A percentile compares a stretch with the other conserved stretches of the same genome.
These are phyloP conservation scores for Globisporangium irregulare DNA, from an alignment of 352 stramenopile genomes.

Conservation along the genomic window DNA sequence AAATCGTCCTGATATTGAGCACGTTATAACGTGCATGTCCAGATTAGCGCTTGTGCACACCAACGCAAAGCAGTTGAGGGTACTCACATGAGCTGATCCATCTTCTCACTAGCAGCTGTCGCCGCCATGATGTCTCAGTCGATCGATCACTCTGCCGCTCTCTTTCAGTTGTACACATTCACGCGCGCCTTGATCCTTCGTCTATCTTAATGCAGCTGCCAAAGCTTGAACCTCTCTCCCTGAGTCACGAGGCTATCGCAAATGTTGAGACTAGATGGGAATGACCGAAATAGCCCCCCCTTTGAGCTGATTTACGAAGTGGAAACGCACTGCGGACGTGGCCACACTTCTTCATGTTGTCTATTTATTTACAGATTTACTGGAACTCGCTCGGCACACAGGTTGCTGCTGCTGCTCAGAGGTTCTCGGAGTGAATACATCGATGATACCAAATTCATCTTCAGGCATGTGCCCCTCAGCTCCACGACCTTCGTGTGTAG, in stretches of 20 bases:
- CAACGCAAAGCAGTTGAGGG: background rate
- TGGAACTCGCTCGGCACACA: background rate
- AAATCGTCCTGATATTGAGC: conserved; percentile 27
- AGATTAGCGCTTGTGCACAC: background rate
- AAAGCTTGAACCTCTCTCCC: background rate
- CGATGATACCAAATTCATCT: conserved; percentile 28
- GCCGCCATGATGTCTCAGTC: conserved; percentile 29
- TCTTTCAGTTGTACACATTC: background rate
- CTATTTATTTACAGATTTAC: conserved; percentile 4
- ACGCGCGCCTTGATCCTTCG: background rate
- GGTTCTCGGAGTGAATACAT: conserved; percentile 16
- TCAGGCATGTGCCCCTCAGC: conserved; percentile 8
- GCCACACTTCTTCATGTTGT: background rate
- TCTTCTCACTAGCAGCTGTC: conserved; percentile 36
- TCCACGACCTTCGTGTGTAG: background rate
- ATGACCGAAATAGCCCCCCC: conserved; percentile 1
- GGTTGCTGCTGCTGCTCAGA: background rate
- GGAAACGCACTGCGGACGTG: background rate
- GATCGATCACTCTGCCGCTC: background rate
- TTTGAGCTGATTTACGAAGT: background rate
- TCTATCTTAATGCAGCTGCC: background rate
- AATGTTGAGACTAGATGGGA: background rate
- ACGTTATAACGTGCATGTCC: background rate
- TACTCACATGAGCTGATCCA: conserved; percentile 57
- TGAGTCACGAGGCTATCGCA: background rate